These are phyloP conservation scores for Debaryomyces coudertii DNA, from an alignment of 1,139 yeast genomes.

Conservation along the genomic window DNA sequence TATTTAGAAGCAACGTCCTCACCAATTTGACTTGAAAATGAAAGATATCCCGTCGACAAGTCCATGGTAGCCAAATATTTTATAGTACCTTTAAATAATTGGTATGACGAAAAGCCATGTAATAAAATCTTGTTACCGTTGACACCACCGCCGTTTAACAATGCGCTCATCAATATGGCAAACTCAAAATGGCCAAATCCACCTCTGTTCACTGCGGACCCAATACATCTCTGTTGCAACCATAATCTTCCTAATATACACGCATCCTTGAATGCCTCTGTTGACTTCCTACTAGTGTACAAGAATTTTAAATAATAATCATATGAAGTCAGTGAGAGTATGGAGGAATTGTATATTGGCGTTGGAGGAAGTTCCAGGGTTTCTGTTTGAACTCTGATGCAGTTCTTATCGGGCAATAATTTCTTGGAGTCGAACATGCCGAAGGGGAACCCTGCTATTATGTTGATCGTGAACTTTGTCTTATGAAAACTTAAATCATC, in stretches of 20 bases:
- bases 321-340: constrained; percentile 69
- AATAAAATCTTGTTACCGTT: constrained; percentile 74
- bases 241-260: constrained; percentile 85
- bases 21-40: constrained; percentile 62
- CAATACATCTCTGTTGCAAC: constrained; percentile 84
- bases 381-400: constrained; percentile 68
- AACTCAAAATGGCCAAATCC: constrained; percentile 96
- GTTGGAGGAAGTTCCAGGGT: constrained; percentile 66
- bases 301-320: constrained; percentile 73
- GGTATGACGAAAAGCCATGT: constrained; percentile 90
- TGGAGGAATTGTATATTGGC: constrained; percentile 80
- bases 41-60: constrained; percentile 63
- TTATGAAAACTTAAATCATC: constrained; percentile 60
- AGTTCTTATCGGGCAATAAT: constrained; percentile 74
- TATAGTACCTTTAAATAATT: constrained; percentile 84
- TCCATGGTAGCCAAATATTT: constrained; percentile 82
- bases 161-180: constrained; percentile 75
- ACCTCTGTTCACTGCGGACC: constrained; percentile 61
- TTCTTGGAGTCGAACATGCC: constrained; percentile 75
- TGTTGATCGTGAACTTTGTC: constrained; percentile 70
- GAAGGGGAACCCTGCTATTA: constrained; percentile 73
- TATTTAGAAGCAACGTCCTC: constrained; percentile 52
- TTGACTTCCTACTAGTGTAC: constrained; percentile 72
- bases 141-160: constrained; percentile 82
- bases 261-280: constrained; percentile 89